Percentiles rank a stretch among this genome's conserved stretches.
These are phyloP conservation scores for Sarcodon sp. DNA, from an alignment of 768 basidiomycete genomes.

Conservation along the genomic window DNA sequence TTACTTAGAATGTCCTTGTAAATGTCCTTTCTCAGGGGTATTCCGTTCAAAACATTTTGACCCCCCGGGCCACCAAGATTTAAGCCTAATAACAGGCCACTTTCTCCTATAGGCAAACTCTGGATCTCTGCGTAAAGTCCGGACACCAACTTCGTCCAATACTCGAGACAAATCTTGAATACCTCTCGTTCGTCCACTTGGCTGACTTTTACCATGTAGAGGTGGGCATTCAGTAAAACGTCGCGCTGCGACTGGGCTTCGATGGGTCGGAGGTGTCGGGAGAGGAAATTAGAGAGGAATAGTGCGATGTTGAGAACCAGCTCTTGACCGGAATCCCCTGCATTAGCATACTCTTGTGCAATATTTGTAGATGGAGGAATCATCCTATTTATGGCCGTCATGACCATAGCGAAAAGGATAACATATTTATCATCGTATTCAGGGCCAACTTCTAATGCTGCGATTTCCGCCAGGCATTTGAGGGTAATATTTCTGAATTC, in stretches of 20 bases:
- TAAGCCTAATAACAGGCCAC: conserved; percentile 75
- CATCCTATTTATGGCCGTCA: conserved; percentile 92
- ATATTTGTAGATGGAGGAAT: conserved; percentile 88
- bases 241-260: conserved; percentile 80
- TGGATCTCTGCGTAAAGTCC: conserved; percentile 96
- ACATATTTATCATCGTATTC: conserved; percentile 96
- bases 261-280: conserved; percentile 76
- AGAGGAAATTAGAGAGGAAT: conserved; percentile 89
- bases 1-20: conserved; percentile 89
- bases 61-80: conserved; percentile 55
- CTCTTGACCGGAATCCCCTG: conserved; percentile 84
- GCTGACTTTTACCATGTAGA: conserved; percentile 93
- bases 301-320: conserved; percentile 88
- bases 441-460: conserved; percentile 80
- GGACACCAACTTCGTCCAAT: conserved; percentile 86
- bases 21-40: conserved; percentile 78
- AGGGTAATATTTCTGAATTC: conserved; percentile 93
- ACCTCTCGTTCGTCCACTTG: conserved; percentile 95
- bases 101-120: conserved; percentile 71
- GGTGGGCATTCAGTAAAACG: conserved; percentile 84
- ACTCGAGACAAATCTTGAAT: conserved; percentile 96
- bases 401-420: conserved; percentile 89
- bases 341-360: conserved; percentile 73
- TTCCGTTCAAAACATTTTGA: conserved; percentile 52
- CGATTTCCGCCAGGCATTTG: conserved; percentile 91